phyloP scores from a whole-genome alignment of 805 yeast genomes.

The Zygotorulaspora danielsina region DNA sequence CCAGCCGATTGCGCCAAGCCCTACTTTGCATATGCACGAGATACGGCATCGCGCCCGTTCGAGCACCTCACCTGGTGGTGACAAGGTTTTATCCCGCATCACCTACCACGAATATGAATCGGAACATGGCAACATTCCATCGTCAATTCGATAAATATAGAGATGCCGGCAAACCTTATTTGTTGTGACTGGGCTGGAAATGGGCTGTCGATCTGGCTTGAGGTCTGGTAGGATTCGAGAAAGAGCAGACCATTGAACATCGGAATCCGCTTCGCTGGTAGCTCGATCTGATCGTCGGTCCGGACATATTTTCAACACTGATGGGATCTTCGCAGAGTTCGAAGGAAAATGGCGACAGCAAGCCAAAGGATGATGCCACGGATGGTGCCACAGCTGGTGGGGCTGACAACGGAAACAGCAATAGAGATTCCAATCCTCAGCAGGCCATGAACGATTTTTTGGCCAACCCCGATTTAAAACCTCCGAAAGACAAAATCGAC shows the following conservation, averaged over 20 bases:
- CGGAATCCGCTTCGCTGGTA: too few relatives aligned
- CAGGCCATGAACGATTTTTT: constrained; percentile 14
- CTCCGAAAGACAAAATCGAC: constrained; percentile 4
- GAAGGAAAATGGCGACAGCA: constrained; percentile 3
- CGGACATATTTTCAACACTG: too few relatives aligned
- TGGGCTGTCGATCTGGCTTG: too few relatives aligned
- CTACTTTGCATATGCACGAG: neutral
- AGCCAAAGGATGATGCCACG: constrained; percentile 2
- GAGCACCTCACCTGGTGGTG: neutral
- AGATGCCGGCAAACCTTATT: too few relatives aligned
- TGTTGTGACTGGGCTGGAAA: too few relatives aligned
- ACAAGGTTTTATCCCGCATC: neutral
- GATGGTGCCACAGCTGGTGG: neutral
- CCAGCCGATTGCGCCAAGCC: too few relatives aligned
- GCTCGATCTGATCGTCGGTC: too few relatives aligned
- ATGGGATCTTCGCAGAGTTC: constrained; percentile 6
- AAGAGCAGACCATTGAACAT: too few relatives aligned
- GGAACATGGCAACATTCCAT: neutral
- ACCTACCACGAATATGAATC: neutral
- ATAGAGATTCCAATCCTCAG: constrained; percentile 9
- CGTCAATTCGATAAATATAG: too few relatives aligned
- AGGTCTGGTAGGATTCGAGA: too few relatives aligned
- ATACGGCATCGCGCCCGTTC: neutral
- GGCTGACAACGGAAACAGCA: neutral
- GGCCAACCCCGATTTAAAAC: constrained; percentile 9